phyloP scores from a whole-genome alignment of 345 rosid genomes.

The Crucihimalaya himalaica region DNA sequence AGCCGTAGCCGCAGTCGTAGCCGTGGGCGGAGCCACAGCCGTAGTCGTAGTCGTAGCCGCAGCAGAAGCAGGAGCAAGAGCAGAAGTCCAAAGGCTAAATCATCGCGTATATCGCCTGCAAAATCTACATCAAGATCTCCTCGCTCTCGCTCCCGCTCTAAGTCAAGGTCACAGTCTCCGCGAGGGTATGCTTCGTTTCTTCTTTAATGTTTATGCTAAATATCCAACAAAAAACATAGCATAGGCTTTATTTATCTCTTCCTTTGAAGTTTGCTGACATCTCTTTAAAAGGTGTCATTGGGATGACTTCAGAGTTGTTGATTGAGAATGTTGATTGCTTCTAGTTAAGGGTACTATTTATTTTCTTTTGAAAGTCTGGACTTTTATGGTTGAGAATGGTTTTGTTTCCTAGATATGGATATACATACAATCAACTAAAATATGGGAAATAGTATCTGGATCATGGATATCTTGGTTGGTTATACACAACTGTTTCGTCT shows the following conservation, averaged over 20 bases:
- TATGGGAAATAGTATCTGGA: conserved; percentile 83
- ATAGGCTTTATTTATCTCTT: conserved; percentile 16
- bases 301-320: conserved; percentile 15
- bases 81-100: conserved; percentile 56
- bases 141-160: conserved; percentile 62
- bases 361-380: conserved; percentile 54
- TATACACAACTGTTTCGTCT: conserved; percentile 76
- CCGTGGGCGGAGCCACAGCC: conserved; percentile 54
- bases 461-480: conserved; percentile 82
- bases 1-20: conserved; percentile 69
- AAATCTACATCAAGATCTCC: conserved; percentile 67
- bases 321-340: conserved; percentile 21
- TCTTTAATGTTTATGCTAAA: conserved; percentile 13
- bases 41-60: conserved; percentile 50
- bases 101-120: conserved; percentile 63
- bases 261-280: background rate
- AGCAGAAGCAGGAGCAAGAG: conserved; percentile 52
- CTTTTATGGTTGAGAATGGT: conserved; percentile 44
- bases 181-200: conserved; percentile 59
- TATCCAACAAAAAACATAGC: background rate
- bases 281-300: background rate
- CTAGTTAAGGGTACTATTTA: conserved; percentile 24
- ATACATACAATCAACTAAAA: conserved; percentile 70
- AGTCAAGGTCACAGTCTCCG: conserved; percentile 63
- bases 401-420: conserved; percentile 66